A percentile compares a stretch with the other conserved stretches of the same genome.
Conservation (phyloP, 306 rosid genomes). For the Hippophae tibetana region DNA sequence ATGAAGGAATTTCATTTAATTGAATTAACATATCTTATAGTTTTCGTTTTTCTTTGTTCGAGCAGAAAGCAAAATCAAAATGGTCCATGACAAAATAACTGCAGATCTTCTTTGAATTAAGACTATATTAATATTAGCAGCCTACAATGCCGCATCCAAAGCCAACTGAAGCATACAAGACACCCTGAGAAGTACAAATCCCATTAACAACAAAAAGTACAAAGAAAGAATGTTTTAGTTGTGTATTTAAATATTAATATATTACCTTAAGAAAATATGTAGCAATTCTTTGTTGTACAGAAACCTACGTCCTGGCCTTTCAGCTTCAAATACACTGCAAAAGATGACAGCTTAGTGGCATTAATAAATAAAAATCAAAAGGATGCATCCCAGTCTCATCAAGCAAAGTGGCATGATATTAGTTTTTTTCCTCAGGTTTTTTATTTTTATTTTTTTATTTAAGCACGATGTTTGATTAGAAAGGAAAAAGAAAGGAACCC, state of each 20-base stretch:
- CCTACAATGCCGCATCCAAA: constrained; percentile 91
- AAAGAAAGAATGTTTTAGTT: neutral
- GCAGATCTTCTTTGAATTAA: too few species aligned
- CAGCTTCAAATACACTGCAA: constrained; percentile 47
- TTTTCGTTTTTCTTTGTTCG: too few species aligned
- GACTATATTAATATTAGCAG: constrained; percentile 8
- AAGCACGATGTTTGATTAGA: neutral
- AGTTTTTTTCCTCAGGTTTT: too few species aligned
- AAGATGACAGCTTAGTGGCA: constrained; percentile 1
- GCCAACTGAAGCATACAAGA: constrained; percentile 77
- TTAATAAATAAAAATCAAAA: neutral
- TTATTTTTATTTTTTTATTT: too few species aligned
- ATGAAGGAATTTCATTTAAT: neutral
- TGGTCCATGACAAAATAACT: too few species aligned
- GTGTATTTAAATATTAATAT: neutral
- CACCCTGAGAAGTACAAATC: constrained; percentile 50
- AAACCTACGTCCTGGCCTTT: constrained; percentile 37
- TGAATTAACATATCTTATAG: too few species aligned
- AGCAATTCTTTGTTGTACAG: constrained; percentile 31
- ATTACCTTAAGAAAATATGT: constrained; percentile 40
- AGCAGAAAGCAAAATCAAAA: too few species aligned
- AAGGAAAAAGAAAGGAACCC: neutral
- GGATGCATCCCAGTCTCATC: neutral
- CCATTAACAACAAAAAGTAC: neutral
- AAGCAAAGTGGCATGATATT: too few species aligned